Base-by-base conservation (phyloP, 2,329 filamentous ascomycete genomes). In the Colletotrichum phormii region DNA sequence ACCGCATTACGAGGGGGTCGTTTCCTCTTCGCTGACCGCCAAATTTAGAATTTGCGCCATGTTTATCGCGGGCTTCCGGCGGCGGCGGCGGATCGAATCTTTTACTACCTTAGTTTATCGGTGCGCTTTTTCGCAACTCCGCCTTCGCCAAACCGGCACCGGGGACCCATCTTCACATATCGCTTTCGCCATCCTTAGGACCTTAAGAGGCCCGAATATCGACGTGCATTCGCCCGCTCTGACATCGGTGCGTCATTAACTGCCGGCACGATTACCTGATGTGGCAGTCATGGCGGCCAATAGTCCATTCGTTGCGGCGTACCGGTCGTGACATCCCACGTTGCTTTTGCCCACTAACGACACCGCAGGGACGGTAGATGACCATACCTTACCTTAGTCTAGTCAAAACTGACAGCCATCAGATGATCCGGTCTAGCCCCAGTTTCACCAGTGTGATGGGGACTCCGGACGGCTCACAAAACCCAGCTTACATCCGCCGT, bases 341-440 rank as follows among this genome's bases (percentile, higher is more conserved):
- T 73, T 73, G 71, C 71, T 73, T 73, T 73, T 71, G 61, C 24
- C 35, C 72, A 68, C 70, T 64, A 58, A 73, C 37, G 65, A 62
- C 63, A 65, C 55, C 72, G 59, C 64, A 69, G 72, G 53, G 60
- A 74, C 70, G 54, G 49, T 64, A 60, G 64, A 74, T 72, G 68
- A 53, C 60, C 60, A 61, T 65, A 49, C 64, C 61, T 73, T 68
- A 37, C 60, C 49, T 64, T 60, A 65, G 64, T 67, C 71, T 54
- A 63, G 67, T 53, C 62, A 51, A 61, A 31, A 57, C 49, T 72
- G 68, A 72, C 57, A 72, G 58, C 71, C 68, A 65, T 72, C 68
- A 72, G 57, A 67, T 73, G 71, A 73, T 72, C 71, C 42, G 29
- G 68, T 68, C 59, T 73, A 72, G 71, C 68, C 68, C 71, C 57